Evolutionary conservation across 2,329 filamentous ascomycete genomes (phyloP).

Genomic region (Lecanoromycetidae sp.): DNA sequence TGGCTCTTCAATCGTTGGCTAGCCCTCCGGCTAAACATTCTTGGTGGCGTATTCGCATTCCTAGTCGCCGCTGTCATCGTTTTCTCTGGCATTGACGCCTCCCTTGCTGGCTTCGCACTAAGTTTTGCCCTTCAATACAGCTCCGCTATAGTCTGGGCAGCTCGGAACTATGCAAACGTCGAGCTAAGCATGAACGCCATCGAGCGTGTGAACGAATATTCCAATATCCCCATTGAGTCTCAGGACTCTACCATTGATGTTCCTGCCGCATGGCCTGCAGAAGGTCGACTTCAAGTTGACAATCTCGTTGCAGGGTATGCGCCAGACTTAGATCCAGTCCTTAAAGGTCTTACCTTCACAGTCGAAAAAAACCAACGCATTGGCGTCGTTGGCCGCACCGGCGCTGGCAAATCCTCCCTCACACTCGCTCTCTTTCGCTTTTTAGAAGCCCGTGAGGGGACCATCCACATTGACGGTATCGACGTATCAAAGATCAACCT

Average conservation of each 20-base stretch:
- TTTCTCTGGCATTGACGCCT: slow-evolving; percentile 49
- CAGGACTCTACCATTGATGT: slow-evolving; percentile 45
- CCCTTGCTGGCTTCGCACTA: slow-evolving; percentile 63
- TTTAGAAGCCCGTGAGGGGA: slow-evolving; percentile 54
- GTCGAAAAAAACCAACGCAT: slow-evolving; percentile 57
- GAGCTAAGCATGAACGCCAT: slow-evolving; percentile 71
- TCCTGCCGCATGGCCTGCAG: slow-evolving; percentile 62
- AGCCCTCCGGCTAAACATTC: slow-evolving; percentile 55
- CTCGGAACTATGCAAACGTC: slow-evolving; percentile 49
- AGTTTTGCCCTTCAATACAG: slow-evolving; percentile 63
- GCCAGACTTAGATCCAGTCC: slow-evolving; percentile 54
- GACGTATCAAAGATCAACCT: slow-evolving; percentile 63
- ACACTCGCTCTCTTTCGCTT: slow-evolving; percentile 69
- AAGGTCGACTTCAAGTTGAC: slow-evolving; percentile 60
- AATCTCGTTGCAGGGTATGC: slow-evolving; percentile 63
- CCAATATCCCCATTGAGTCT: slow-evolving; percentile 54
- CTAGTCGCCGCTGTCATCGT: slow-evolving; percentile 55
- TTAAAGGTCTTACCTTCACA: slow-evolving; percentile 56
- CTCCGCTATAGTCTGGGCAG: slow-evolving; percentile 49
- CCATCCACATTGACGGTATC: slow-evolving; percentile 57
- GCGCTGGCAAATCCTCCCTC: slow-evolving; percentile 64
- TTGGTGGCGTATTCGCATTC: slow-evolving; percentile 57
- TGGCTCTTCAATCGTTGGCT: slow-evolving; percentile 70
- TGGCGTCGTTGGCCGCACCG: slow-evolving; percentile 67
- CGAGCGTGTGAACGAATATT: slow-evolving; percentile 65